phyloP scores from a whole-genome alignment of 192 early-diverging fungal genomes.

The Lobosporangium transversale region DNA sequence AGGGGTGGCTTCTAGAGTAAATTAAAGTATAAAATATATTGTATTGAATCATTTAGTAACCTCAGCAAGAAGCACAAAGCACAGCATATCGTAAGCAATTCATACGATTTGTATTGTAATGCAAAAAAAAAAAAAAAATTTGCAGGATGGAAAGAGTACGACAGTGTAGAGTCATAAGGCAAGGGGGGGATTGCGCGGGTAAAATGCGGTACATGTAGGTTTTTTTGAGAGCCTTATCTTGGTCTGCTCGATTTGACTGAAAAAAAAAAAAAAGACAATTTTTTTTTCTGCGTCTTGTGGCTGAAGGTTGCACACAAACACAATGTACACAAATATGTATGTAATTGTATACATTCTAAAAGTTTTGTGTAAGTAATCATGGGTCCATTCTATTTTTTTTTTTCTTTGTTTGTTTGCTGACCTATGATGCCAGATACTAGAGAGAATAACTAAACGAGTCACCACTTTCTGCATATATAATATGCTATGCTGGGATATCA shows the following conservation, averaged over 20 bases:
- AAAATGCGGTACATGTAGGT: too few species aligned
- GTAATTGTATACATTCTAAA: background rate
- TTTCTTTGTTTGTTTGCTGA: background rate
- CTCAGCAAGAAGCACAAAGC: conserved; percentile 7
- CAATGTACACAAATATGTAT: background rate
- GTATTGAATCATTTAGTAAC: background rate
- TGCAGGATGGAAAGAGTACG: background rate
- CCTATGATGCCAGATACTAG: too few species aligned
- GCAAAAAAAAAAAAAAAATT: background rate
- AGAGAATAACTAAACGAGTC: too few species aligned
- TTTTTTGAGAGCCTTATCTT: too few species aligned
- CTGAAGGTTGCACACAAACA: background rate
- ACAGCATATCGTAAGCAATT: conserved; percentile 29
- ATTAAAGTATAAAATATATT: conserved; percentile 2
- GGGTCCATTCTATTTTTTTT: background rate
- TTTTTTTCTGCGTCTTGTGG: background rate
- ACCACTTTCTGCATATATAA: background rate
- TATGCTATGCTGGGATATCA: background rate
- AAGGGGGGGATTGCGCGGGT: too few species aligned
- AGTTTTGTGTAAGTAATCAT: background rate
- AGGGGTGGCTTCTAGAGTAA: conserved; percentile 22
- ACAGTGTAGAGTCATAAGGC: background rate
- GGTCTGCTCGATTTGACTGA: background rate
- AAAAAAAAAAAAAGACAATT: background rate
- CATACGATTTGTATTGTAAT: background rate